Evolutionary conservation across 768 basidiomycete genomes (phyloP).

Genomic region (Xerocomus spinulosus): DNA sequence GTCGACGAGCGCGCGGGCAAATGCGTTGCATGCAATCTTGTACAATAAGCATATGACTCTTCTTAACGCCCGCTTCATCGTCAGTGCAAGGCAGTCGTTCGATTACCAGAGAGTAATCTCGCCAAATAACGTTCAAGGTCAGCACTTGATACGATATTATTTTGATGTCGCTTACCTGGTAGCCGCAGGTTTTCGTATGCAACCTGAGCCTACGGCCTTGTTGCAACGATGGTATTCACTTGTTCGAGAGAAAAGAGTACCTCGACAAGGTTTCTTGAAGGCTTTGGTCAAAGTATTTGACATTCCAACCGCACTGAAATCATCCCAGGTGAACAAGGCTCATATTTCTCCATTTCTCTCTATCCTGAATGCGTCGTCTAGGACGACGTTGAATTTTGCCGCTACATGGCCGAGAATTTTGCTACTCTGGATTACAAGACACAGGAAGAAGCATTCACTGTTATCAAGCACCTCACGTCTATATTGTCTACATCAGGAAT

Average conservation of each 20-base stretch:
- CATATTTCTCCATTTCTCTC: too few relatives aligned
- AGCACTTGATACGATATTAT: conserved; percentile 1
- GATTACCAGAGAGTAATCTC: conserved; percentile 70
- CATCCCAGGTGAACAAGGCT: conserved; percentile 47
- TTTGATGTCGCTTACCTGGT: conserved; percentile 1
- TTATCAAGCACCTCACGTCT: conserved; percentile 74
- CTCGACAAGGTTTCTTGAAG: conserved; percentile 84
- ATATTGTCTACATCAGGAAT: conserved; percentile 76
- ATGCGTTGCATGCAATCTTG: conserved; percentile 71
- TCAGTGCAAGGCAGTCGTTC: conserved; percentile 78
- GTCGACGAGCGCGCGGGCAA: conserved; percentile 67
- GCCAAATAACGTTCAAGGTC: conserved; percentile 51
- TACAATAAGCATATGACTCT: conserved; percentile 88
- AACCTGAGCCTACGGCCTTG: conserved; percentile 64
- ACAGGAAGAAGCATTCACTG: conserved; percentile 84
- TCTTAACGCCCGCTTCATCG: conserved; percentile 77
- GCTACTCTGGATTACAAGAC: conserved; percentile 92
- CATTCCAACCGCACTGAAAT: conserved; percentile 51
- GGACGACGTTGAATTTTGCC: conserved; percentile 80
- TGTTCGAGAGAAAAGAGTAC: conserved; percentile 83
- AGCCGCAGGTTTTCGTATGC: conserved; percentile 56
- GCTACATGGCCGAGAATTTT: conserved; percentile 95
- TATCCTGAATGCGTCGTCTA: conserved; percentile 24
- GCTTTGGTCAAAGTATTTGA: conserved; percentile 81
- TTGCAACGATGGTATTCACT: conserved; percentile 89